Percentiles rank a stretch among this genome's conserved stretches.
phyloP scores from a whole-genome alignment of 2,329 filamentous ascomycete species.

The Lomentospora prolificans region DNA sequence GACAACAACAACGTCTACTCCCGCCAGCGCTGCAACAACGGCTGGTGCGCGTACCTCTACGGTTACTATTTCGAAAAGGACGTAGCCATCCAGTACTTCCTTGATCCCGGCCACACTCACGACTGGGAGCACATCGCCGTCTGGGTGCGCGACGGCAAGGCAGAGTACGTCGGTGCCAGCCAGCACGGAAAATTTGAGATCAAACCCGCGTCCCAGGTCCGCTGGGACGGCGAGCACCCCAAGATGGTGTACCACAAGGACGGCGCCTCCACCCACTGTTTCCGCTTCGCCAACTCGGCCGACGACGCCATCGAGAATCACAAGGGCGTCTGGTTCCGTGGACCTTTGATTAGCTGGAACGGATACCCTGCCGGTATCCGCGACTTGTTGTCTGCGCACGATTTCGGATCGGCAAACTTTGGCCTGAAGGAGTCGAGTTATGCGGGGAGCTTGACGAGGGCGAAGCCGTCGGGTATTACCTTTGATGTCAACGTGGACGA shows the following conservation, averaged over 20 bases:
- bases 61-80: constrained; percentile 39
- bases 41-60: constrained; percentile 34
- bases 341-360: constrained; percentile 20
- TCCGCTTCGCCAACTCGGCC: constrained; percentile 20
- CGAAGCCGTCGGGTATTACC: constrained; percentile 8
- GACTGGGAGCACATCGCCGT: constrained; percentile 27
- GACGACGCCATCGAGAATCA: constrained; percentile 23
- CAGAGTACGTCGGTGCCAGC: constrained; percentile 20
- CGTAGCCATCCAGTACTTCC: constrained; percentile 19
- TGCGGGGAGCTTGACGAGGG: constrained; percentile 8
- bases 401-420: constrained; percentile 12
- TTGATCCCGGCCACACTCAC: constrained; percentile 25
- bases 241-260: constrained; percentile 31
- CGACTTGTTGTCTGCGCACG: constrained; percentile 10
- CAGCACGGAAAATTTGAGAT: constrained; percentile 22
- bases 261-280: constrained; percentile 22
- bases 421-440: constrained; percentile 10
- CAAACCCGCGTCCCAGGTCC: constrained; percentile 15
- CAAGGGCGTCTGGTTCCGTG: constrained; percentile 23
- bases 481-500: constrained; percentile 12
- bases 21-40: constrained; percentile 31
- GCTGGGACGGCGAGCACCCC: constrained; percentile 21
- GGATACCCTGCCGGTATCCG: constrained; percentile 18
- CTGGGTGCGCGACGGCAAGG: constrained; percentile 19
- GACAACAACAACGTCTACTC: constrained; percentile 31